phyloP scores from a whole-genome alignment of 805 yeast species.

The Sungouiozyma intestinalis region DNA sequence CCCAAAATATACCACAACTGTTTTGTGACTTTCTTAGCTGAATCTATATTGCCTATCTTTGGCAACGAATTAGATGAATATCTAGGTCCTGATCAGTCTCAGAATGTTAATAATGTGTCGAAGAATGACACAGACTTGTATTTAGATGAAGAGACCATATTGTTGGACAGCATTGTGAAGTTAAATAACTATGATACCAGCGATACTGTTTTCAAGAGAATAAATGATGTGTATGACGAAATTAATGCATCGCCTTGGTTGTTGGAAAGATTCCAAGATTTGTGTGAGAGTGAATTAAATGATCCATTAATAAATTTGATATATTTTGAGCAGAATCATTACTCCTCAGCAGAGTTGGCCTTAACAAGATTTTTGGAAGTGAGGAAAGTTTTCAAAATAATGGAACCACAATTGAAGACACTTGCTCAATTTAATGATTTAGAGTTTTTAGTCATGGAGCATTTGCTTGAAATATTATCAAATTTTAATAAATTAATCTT shows the following conservation, averaged over 20 bases:
- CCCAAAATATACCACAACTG: constrained; percentile 10
- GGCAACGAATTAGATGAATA: constrained; percentile 2
- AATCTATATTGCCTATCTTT: constrained; percentile 8
- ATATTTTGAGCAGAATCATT: constrained; percentile 7
- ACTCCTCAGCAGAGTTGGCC: constrained; percentile 10
- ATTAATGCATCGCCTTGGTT: constrained; percentile 10
- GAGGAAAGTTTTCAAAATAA: constrained; percentile 4
- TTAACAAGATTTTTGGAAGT: constrained; percentile 6
- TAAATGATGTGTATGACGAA: constrained; percentile 8
- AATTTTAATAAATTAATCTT: constrained; percentile 8
- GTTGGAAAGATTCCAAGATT: constrained; percentile 9
- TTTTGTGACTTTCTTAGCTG: constrained; percentile 4
- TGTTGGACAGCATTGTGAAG: constrained; percentile 7
- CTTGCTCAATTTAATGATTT: constrained; percentile 4
- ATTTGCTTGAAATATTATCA: constrained; percentile 3
- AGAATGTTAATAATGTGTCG: neutral
- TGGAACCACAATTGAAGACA: constrained; percentile 2
- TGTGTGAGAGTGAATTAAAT: constrained; percentile 2
- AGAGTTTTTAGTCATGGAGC: constrained; percentile 6
- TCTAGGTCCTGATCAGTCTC: neutral
- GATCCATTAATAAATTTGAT: neutral
- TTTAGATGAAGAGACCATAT: neutral
- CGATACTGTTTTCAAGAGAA: constrained; percentile 9
- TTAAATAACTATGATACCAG: constrained; percentile 4
- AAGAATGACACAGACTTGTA: constrained; percentile 3